These are phyloP conservation scores for Solanum virginianum DNA, from an alignment of 257 asterid species.

Conservation along the genomic window DNA sequence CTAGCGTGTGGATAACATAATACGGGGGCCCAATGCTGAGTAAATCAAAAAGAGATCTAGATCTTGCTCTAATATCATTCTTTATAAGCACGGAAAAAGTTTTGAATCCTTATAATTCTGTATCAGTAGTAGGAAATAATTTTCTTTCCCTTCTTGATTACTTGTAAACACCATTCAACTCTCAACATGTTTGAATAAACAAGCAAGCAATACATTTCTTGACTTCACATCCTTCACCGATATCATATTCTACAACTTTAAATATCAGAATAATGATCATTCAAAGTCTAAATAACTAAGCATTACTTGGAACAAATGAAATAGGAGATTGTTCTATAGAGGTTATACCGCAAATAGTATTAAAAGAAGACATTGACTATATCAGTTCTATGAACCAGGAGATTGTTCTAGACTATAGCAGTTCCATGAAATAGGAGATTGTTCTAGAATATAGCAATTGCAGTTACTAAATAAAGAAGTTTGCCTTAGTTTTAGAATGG, in stretches of 20 bases:
- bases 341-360: neutral
- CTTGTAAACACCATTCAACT: neutral
- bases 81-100: neutral
- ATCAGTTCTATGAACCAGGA: neutral
- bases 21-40: no score
- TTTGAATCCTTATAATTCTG: neutral
- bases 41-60: neutral
- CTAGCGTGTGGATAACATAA: neutral
- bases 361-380: neutral
- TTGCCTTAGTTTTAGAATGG: neutral
- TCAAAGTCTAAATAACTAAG: neutral
- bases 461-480: neutral
- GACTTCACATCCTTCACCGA: neutral
- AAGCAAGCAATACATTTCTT: neutral
- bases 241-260: neutral
- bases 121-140: neutral
- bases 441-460: neutral
- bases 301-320: neutral
- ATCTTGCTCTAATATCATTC: neutral
- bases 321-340: neutral
- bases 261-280: neutral
- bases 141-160: neutral
- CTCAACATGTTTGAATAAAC: neutral
- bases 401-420: neutral
- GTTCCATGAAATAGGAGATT: neutral